Conservation (phyloP, 2,329 filamentous ascomycete genomes). For the Aspergillus piperis region DNA sequence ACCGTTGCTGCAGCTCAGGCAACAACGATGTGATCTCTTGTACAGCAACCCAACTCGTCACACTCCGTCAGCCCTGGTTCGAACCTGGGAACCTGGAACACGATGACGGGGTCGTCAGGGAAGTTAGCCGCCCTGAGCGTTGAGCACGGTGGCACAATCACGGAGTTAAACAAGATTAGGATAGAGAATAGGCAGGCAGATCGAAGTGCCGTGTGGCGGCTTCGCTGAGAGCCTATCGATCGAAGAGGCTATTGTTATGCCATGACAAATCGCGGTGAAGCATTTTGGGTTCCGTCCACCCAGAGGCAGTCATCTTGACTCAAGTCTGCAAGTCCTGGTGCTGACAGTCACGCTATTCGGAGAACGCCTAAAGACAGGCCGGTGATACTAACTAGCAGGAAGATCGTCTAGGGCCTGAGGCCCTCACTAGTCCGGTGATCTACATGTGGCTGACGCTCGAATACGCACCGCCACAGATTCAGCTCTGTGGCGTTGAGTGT, state of each 20-base stretch:
- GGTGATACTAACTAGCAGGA: neutral
- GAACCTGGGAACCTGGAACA: conserved; percentile 6
- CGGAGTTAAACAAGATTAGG: neutral
- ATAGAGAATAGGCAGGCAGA: conserved; percentile 3
- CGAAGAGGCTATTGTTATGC: conserved; percentile 15
- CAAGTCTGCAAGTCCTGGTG: neutral
- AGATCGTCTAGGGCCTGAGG: neutral
- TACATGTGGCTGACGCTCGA: neutral
- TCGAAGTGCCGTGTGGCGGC: conserved; percentile 5
- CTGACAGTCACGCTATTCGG: neutral
- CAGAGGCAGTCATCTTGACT: neutral
- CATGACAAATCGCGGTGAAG: conserved; percentile 20
- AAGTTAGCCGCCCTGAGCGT: conserved; percentile 18
- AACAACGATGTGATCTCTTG: conserved; percentile 14
- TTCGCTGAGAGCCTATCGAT: conserved; percentile 5
- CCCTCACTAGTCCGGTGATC: neutral
- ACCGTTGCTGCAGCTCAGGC: conserved; percentile 4
- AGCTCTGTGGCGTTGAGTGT: neutral
- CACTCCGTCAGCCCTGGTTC: conserved; percentile 2
- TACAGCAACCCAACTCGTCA: conserved; percentile 7
- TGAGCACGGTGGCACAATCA: conserved; percentile 17
- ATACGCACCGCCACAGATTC: neutral
- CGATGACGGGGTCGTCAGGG: conserved; percentile 10
- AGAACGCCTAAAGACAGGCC: neutral
- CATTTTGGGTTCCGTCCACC: conserved; percentile 2